A percentile compares a stretch with the other conserved stretches of the same genome.
These are phyloP conservation scores for Yamadazyma sp. DNA, from an alignment of 1,139 yeast genomes.

Conservation along the genomic window DNA sequence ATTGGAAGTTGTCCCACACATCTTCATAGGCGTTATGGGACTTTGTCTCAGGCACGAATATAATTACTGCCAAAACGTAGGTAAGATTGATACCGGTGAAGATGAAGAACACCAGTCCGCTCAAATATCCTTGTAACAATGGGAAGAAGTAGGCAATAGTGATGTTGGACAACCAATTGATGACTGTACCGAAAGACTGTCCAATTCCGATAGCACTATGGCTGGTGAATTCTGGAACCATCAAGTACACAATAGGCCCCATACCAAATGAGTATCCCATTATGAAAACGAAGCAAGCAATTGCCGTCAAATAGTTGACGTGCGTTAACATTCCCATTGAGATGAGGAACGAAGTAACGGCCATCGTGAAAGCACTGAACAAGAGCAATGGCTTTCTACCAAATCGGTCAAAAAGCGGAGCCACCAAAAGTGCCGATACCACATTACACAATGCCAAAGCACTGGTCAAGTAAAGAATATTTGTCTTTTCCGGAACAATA, in stretches of 20 bases:
- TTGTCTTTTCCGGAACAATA: conserved; percentile 24
- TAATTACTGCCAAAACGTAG: conserved; percentile 21
- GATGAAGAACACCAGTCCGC: conserved; percentile 30
- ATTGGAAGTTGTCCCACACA: conserved; percentile 24
- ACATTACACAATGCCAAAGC: conserved; percentile 33
- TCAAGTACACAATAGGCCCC: conserved; percentile 87
- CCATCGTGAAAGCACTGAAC: conserved; percentile 63
- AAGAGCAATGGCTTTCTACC: conserved; percentile 74
- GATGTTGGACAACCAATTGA: conserved; percentile 86
- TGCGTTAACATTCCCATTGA: conserved; percentile 59
- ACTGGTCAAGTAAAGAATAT: conserved; percentile 30
- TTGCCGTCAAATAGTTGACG: conserved; percentile 50
- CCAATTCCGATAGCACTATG: conserved; percentile 73
- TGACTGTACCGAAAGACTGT: conserved; percentile 81
- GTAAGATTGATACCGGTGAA: conserved; percentile 24
- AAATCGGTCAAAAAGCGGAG: conserved; percentile 42
- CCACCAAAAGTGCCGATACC: conserved; percentile 24
- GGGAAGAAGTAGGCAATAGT: conserved; percentile 79
- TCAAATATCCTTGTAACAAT: conserved; percentile 22
- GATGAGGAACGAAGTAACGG: conserved; percentile 55
- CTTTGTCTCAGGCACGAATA: conserved; percentile 37
- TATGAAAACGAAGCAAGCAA: conserved; percentile 66
- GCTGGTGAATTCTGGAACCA: conserved; percentile 80
- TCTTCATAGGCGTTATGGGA: conserved; percentile 24
- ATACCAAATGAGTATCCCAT: conserved; percentile 81